A percentile compares a stretch with the other conserved stretches of the same genome.
Evolutionary conservation across 73 alveolate species (phyloP).

Genomic region (Paramecium sonneborni): DNA sequence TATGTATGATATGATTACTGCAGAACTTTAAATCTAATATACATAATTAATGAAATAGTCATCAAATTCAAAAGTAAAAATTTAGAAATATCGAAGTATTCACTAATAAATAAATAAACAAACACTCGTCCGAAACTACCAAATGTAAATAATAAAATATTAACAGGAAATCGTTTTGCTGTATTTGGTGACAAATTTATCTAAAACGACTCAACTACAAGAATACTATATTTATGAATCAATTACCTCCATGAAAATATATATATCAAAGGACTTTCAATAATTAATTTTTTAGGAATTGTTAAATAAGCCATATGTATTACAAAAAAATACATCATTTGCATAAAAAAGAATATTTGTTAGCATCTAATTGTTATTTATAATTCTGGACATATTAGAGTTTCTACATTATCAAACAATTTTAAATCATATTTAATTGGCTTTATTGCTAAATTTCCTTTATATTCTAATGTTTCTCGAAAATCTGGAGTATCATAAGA

Average conservation of each 20-base stretch:
- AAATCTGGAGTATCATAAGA: constrained; percentile 34
- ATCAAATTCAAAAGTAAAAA: not conserved
- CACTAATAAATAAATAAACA: not conserved
- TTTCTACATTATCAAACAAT: not conserved
- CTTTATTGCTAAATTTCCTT: not conserved
- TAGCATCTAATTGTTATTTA: not conserved
- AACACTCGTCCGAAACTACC: not conserved
- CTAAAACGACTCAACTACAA: not conserved
- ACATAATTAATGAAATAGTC: not conserved
- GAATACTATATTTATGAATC: not conserved
- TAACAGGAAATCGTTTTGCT: not conserved
- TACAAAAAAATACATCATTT: not conserved
- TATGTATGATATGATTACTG: not conserved
- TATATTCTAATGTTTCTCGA: not conserved
- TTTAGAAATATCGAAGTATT: not conserved
- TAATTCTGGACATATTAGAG: not conserved
- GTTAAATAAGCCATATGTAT: not conserved
- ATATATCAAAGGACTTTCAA: not conserved
- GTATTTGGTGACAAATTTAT: not conserved
- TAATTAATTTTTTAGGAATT: not conserved
- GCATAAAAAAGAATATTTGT: not conserved
- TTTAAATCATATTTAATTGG: not conserved
- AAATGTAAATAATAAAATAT: not conserved
- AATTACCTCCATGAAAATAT: not conserved
- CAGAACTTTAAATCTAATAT: not conserved